These are phyloP conservation scores for Cyclaneusma minus DNA, from an alignment of 2,329 filamentous ascomycete species.

Conservation along the genomic window DNA sequence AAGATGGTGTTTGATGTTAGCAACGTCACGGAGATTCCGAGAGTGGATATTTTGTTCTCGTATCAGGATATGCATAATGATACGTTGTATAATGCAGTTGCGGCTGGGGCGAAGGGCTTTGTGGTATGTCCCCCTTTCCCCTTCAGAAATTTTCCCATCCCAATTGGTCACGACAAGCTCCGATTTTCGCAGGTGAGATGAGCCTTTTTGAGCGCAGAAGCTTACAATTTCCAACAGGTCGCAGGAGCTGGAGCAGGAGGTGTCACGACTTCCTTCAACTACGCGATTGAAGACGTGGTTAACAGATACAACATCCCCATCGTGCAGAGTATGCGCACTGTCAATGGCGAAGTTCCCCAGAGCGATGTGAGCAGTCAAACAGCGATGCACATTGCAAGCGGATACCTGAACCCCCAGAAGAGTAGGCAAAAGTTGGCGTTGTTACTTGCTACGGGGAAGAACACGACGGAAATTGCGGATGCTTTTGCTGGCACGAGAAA, in stretches of 20 bases:
- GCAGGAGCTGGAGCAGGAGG: conserved; percentile 39
- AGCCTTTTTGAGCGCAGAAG: too few species aligned
- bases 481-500: conserved; percentile 5
- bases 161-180: too few species aligned
- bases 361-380: conserved; percentile 5
- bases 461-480: conserved; percentile 8
- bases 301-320: conserved; percentile 30
- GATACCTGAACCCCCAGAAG: conserved; percentile 40
- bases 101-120: conserved; percentile 33
- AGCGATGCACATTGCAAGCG: conserved; percentile 25
- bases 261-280: conserved; percentile 23
- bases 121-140: conserved; percentile 17
- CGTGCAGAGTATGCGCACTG: conserved; percentile 33
- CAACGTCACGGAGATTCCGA: conserved; percentile 25
- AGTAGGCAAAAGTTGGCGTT: conserved; percentile 31
- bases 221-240: too few species aligned
- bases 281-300: conserved; percentile 26
- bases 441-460: conserved; percentile 10
- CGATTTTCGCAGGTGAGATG: too few species aligned
- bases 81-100: conserved; percentile 31
- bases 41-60: conserved; percentile 39
- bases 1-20: conserved; percentile 27
- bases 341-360: conserved; percentile 23
- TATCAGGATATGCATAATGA: conserved; percentile 34
- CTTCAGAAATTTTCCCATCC: background rate